Evolutionary conservation across 169 alveolate genomes (phyloP).

Genomic region (Plasmodium gaboni): DNA sequence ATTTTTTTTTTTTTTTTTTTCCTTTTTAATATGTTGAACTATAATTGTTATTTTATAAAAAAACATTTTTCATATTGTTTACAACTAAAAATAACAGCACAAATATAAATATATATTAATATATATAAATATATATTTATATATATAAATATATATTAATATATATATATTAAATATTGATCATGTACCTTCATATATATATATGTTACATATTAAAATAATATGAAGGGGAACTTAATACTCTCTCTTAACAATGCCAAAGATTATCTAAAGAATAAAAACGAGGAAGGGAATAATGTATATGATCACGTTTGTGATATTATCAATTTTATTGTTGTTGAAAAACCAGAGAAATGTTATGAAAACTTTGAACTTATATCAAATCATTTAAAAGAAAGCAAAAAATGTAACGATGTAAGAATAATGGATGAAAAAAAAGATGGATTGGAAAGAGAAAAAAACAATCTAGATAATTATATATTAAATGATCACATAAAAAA

Average conservation of each 20-base stretch:
- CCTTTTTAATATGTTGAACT: no score
- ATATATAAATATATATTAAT: no score
- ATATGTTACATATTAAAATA: neutral
- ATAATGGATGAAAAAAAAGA: neutral
- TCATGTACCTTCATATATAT: neutral
- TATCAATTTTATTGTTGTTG: conserved; percentile 52
- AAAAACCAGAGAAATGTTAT: conserved; percentile 57
- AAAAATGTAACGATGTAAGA: conserved; percentile 3
- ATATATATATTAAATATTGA: no score
- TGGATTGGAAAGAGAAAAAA: neutral
- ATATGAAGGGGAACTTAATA: conserved; percentile 40
- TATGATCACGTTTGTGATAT: conserved; percentile 53
- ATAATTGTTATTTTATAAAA: no score
- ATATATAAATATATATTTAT: no score
- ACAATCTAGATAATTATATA: conserved; percentile 44
- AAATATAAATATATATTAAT: no score
- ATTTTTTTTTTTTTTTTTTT: no score
- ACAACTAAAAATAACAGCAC: no score
- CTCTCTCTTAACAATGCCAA: conserved; percentile 62
- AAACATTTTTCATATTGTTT: no score
- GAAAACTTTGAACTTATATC: conserved; percentile 66
- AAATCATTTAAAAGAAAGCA: conserved; percentile 56
- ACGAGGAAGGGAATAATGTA: conserved; percentile 58
- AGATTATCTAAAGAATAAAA: conserved; percentile 41
- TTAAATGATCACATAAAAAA: conserved; percentile 23